Conservation (phyloP, 2,329 filamentous ascomycete genomes). For the Ceratocystis colombiana region DNA sequence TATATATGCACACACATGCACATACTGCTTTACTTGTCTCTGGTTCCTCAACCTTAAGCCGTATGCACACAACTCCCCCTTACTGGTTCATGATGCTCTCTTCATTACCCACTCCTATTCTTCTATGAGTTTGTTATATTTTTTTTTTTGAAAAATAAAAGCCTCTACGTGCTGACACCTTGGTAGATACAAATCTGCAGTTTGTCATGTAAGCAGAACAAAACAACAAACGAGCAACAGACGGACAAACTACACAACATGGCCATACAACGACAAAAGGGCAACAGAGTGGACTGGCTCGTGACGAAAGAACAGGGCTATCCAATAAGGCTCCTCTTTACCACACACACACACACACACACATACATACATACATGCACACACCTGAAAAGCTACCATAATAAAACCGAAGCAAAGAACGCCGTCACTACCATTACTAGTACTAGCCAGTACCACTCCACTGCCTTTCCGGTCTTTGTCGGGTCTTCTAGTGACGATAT, state of each 20-base stretch:
- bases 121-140: conserved; percentile 2
- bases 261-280: not conserved
- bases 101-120: not conserved
- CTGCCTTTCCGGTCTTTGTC: no score
- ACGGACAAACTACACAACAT: not conserved
- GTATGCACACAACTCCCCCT: not conserved
- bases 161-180: conserved; percentile 23
- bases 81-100: not conserved
- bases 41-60: not conserved
- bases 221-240: conserved; percentile 3
- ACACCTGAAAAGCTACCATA: not conserved
- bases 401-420: not conserved
- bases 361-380: not conserved
- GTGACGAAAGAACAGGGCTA: not conserved
- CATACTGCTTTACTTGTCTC: conserved; percentile 1
- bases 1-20: not conserved
- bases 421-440: no score
- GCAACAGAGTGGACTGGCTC: not conserved
- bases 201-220: conserved; percentile 49
- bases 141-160: conserved; percentile 1
- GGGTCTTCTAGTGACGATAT: no score
- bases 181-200: conserved; percentile 49
- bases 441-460: no score
- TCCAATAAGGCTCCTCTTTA: not conserved
- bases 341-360: not conserved